Percentiles rank a stretch among this genome's conserved stretches.
Conservation (phyloP, 2,329 filamentous ascomycete species). For the Aspergillus ibericus region DNA sequence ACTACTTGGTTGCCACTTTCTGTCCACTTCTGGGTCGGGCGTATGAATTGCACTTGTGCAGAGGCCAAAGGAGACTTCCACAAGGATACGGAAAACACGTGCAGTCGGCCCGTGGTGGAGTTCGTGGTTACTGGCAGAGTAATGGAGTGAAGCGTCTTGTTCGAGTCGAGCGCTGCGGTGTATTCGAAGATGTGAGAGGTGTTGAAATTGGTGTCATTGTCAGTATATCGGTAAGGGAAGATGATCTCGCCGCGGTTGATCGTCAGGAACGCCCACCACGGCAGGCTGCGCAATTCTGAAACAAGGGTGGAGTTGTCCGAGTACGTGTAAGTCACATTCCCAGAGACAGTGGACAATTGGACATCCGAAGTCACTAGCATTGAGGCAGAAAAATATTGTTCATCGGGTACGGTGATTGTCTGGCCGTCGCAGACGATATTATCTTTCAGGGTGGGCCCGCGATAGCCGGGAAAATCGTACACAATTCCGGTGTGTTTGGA, state of each 20-base stretch:
- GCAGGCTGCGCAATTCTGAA: not conserved
- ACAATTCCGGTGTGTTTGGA: not conserved
- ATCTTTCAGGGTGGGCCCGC: not conserved
- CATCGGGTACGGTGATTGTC: not conserved
- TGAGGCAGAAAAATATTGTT: not conserved
- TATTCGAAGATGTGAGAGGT: conserved; percentile 6
- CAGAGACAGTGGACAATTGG: not conserved
- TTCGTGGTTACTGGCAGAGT: not conserved
- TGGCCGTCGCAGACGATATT: conserved; percentile 2
- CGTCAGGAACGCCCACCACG: conserved; percentile 2
- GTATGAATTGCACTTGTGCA: not conserved
- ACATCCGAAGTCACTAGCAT: conserved; percentile 1
- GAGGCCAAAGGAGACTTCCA: not conserved
- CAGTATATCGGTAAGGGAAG: not conserved
- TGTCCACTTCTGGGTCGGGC: conserved; percentile 1
- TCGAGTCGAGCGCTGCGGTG: not conserved
- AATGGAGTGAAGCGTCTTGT: not conserved
- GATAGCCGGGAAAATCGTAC: not conserved
- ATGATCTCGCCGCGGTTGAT: conserved; percentile 5
- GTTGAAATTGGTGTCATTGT: conserved; percentile 3
- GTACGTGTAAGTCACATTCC: not conserved
- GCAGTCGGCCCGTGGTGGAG: not conserved
- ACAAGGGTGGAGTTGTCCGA: not conserved
- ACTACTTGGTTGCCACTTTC: conserved; percentile 1
- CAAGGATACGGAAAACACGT: not conserved